These are phyloP conservation scores for Persicaria tinctoria DNA, from an alignment of 148 eudicot genomes.

Conservation along the genomic window DNA sequence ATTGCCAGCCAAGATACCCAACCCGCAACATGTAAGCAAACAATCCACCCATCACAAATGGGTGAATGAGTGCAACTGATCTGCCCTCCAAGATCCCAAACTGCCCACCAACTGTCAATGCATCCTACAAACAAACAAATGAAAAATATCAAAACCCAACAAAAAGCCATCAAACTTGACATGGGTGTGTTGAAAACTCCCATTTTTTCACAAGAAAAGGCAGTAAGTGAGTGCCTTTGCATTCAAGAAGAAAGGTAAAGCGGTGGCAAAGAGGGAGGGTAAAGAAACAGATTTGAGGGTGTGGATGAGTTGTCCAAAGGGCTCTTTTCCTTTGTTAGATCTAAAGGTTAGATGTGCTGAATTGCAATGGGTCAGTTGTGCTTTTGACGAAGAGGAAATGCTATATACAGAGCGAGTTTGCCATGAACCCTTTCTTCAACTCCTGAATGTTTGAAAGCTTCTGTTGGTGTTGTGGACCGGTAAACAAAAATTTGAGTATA, in stretches of 20 bases:
- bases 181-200: background rate
- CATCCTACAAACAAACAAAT: constrained; percentile 42
- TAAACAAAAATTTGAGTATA: too few relatives aligned
- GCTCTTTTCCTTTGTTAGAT: background rate
- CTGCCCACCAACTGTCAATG: constrained; percentile 73
- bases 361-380: background rate
- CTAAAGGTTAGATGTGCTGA: background rate
- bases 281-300: background rate
- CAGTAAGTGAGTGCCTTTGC: background rate
- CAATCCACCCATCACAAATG: constrained; percentile 62
- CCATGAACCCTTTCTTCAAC: background rate
- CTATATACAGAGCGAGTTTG: background rate
- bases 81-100: constrained; percentile 87
- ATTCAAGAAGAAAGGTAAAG: background rate
- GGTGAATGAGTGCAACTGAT: constrained; percentile 61
- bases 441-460: too few relatives aligned
- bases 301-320: background rate
- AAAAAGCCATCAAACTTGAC: background rate
- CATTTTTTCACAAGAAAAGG: background rate
- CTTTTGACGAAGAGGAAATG: background rate
- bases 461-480: too few relatives aligned
- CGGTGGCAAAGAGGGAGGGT: background rate
- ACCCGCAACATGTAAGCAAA: constrained; percentile 67
- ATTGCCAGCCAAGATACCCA: constrained; percentile 97
- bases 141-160: background rate